phyloP scores from a whole-genome alignment of 805 yeast genomes.

The Wickerhamiella azyma region DNA sequence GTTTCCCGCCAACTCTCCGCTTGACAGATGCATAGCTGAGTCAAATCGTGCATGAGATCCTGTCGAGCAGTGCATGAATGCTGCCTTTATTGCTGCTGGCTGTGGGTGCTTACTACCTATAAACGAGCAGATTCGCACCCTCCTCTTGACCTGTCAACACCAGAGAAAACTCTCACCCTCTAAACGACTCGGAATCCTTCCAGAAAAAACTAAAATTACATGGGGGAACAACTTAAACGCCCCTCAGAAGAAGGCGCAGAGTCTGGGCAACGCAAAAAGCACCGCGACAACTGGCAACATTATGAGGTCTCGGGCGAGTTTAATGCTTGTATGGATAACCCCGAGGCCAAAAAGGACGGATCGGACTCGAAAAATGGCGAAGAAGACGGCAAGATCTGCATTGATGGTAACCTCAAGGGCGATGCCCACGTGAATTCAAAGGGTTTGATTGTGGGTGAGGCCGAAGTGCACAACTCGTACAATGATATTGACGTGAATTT shows the following conservation, averaged over 20 bases:
- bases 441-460: slow-evolving; percentile 3
- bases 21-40: background rate
- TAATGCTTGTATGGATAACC: slow-evolving; percentile 3
- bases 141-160: background rate
- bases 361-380: background rate
- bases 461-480: slow-evolving; percentile 1
- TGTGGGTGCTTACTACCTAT: background rate
- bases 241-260: background rate
- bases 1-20: background rate
- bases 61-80: background rate
- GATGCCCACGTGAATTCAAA: slow-evolving; percentile 4
- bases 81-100: background rate
- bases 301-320: slow-evolving; percentile 4
- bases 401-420: slow-evolving; percentile 4
- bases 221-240: slow-evolving; percentile 1
- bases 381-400: background rate
- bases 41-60: background rate
- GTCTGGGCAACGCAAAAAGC: background rate
- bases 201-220: background rate
- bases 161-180: background rate
- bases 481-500: slow-evolving; percentile 5
- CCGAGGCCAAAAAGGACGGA: background rate
- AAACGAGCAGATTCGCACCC: background rate
- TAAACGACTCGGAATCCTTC: background rate
- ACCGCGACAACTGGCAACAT: slow-evolving; percentile 4